Percentiles rank a stretch among this genome's conserved stretches.
phyloP scores from a whole-genome alignment of 768 basidiomycete species.

The Termitomyces sp. region DNA sequence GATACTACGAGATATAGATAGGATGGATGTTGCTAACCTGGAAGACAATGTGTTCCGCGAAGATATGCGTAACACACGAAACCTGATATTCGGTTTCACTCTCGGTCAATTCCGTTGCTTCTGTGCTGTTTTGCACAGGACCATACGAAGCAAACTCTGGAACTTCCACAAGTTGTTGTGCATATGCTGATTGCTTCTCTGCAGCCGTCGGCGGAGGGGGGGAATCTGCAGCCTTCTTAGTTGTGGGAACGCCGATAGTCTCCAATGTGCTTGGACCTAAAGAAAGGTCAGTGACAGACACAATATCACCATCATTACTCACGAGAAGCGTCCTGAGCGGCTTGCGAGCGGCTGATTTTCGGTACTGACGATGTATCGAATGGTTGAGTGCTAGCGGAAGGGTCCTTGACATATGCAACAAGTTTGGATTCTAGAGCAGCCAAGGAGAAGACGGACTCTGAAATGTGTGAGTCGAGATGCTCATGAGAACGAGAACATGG shows the following conservation, averaged over 20 bases:
- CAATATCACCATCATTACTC: constrained; percentile 29
- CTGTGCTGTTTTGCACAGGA: constrained; percentile 83
- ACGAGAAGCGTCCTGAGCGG: constrained; percentile 87
- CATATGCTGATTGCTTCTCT: constrained; percentile 86
- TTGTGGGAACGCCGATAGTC: constrained; percentile 71
- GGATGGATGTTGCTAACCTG: constrained; percentile 55
- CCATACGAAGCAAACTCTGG: constrained; percentile 88
- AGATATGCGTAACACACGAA: constrained; percentile 94
- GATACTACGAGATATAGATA: not conserved
- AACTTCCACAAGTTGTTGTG: constrained; percentile 80
- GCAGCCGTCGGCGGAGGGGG: constrained; percentile 81
- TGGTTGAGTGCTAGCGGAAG: constrained; percentile 62
- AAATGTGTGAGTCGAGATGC: constrained; percentile 10
- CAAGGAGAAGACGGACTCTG: constrained; percentile 94
- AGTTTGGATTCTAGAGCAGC: constrained; percentile 88
- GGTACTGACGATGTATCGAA: constrained; percentile 87
- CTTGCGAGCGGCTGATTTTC: constrained; percentile 92
- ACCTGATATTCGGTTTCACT: constrained; percentile 98
- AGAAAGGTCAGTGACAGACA: constrained; percentile 9
- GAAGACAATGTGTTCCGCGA: constrained; percentile 94
- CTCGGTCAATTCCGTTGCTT: constrained; percentile 85
- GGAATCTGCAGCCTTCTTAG: constrained; percentile 54
- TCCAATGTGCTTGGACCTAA: constrained; percentile 87
- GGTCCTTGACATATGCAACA: constrained; percentile 90
- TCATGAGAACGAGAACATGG: not conserved